phyloP scores from a whole-genome alignment of 768 basidiomycete species.

The Termitomyces bulborhizus region DNA sequence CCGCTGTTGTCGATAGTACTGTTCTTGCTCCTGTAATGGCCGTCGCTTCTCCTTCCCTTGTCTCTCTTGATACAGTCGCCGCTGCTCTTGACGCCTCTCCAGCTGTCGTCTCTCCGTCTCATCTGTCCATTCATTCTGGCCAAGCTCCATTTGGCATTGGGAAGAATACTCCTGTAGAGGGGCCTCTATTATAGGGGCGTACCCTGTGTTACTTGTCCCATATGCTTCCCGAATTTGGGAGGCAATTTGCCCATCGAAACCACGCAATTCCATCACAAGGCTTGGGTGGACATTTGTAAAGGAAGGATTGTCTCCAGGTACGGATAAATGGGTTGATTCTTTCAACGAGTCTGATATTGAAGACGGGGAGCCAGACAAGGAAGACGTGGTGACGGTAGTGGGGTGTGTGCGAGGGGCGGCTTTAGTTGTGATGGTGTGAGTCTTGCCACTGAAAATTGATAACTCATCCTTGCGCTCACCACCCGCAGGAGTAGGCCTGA shows the following conservation, averaged over 20 bases:
- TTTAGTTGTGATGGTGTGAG: slow-evolving; percentile 54
- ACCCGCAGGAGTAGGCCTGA: slow-evolving; percentile 38
- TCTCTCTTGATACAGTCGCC: slow-evolving; percentile 18
- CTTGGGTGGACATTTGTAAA: slow-evolving; percentile 51
- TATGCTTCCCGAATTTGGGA: slow-evolving; percentile 45
- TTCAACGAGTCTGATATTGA: slow-evolving; percentile 16
- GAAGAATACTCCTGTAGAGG: background rate
- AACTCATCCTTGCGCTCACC: slow-evolving; percentile 59
- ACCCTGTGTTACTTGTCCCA: slow-evolving; percentile 26
- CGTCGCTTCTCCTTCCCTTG: slow-evolving; percentile 18
- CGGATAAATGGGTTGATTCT: slow-evolving; percentile 22
- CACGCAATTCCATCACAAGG: slow-evolving; percentile 46
- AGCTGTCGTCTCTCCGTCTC: slow-evolving; percentile 16
- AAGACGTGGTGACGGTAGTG: slow-evolving; percentile 5
- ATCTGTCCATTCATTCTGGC: slow-evolving; percentile 22
- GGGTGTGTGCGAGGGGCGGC: slow-evolving; percentile 7
- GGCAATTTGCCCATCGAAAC: slow-evolving; percentile 50
- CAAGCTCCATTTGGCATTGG: slow-evolving; percentile 8
- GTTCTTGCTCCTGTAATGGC: background rate
- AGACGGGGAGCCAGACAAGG: slow-evolving; percentile 9
- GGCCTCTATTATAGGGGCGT: slow-evolving; percentile 16
- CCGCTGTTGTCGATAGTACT: slow-evolving; percentile 15
- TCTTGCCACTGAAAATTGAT: slow-evolving; percentile 72
- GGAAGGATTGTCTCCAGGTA: slow-evolving; percentile 26
- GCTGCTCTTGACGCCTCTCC: slow-evolving; percentile 17